Conservation (phyloP, 1,139 yeast species). For the Taphrina pruni region DNA sequence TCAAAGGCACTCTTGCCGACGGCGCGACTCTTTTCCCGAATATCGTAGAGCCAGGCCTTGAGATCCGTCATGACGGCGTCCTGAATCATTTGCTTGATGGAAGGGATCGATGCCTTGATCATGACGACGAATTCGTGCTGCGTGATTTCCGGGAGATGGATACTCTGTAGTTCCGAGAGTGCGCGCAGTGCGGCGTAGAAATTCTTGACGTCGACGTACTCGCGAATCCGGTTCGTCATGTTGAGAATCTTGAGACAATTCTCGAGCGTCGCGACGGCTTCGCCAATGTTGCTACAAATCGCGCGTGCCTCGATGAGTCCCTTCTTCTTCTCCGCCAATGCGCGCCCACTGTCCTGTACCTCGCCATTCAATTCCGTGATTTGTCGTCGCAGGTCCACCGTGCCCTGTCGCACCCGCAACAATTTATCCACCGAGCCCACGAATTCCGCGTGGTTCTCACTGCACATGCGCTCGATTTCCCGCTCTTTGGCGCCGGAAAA, state of each 20-base stretch:
- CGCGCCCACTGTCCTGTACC: conserved; percentile 67
- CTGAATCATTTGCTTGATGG: conserved; percentile 72
- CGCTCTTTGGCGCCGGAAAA: conserved; percentile 31
- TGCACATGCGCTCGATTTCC: conserved; percentile 36
- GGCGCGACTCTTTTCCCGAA: conserved; percentile 66
- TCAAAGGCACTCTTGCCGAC: conserved; percentile 67
- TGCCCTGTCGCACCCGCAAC: conserved; percentile 61
- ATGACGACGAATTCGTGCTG: conserved; percentile 74
- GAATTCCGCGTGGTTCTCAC: conserved; percentile 49
- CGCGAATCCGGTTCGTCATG: conserved; percentile 83
- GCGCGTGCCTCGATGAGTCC: conserved; percentile 49
- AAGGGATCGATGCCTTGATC: conserved; percentile 72
- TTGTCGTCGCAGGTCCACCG: conserved; percentile 62
- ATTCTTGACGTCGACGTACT: conserved; percentile 72
- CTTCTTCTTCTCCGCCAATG: conserved; percentile 53
- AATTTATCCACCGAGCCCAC: conserved; percentile 63
- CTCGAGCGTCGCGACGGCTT: conserved; percentile 53
- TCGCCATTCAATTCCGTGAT: conserved; percentile 60
- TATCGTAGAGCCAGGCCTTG: conserved; percentile 67
- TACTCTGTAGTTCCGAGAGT: conserved; percentile 71
- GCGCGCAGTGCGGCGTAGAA: conserved; percentile 80
- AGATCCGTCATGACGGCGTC: conserved; percentile 79
- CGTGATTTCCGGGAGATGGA: conserved; percentile 71
- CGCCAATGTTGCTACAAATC: conserved; percentile 51
- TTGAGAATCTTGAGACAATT: conserved; percentile 82